phyloP scores from a whole-genome alignment of 768 basidiomycete species.

The Lyophyllum shimeji region DNA sequence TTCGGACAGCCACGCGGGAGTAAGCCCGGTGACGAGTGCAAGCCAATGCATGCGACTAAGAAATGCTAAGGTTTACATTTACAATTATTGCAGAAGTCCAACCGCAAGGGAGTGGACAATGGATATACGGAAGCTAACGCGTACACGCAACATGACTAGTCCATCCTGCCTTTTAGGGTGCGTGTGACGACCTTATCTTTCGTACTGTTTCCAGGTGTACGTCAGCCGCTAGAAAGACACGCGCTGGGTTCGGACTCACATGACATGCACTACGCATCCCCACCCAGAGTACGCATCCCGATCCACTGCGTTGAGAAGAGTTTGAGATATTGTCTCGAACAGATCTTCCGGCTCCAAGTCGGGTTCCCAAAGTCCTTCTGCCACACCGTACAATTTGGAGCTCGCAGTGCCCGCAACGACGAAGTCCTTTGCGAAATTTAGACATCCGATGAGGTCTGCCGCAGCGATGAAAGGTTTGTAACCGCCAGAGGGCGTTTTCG shows the following conservation, averaged over 20 bases:
- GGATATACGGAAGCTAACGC: background rate
- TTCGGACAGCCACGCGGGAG: background rate
- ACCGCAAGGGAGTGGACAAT: background rate
- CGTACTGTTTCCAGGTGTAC: slow-evolving; percentile 42
- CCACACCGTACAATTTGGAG: slow-evolving; percentile 92
- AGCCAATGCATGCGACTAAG: background rate
- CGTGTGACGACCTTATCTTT: slow-evolving; percentile 79
- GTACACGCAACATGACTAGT: slow-evolving; percentile 42
- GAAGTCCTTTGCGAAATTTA: slow-evolving; percentile 95
- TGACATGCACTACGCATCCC: slow-evolving; percentile 93
- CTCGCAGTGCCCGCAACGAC: slow-evolving; percentile 94
- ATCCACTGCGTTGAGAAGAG: slow-evolving; percentile 91
- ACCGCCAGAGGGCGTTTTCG: slow-evolving; percentile 66
- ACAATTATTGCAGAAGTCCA: background rate
- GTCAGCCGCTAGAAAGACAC: slow-evolving; percentile 7
- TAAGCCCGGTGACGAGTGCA: background rate
- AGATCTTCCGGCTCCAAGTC: slow-evolving; percentile 94
- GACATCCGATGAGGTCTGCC: slow-evolving; percentile 90
- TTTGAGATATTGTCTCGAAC: slow-evolving; percentile 98
- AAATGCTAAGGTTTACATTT: background rate
- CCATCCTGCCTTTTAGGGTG: slow-evolving; percentile 89
- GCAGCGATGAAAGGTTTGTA: slow-evolving; percentile 93
- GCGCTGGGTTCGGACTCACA: slow-evolving; percentile 54
- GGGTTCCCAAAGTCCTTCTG: slow-evolving; percentile 98
- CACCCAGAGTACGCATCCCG: slow-evolving; percentile 96